Evolutionary conservation across 2,329 filamentous ascomycete species (phyloP), one percentile per base, ranked within the genome.

Genomic region (Cladophialophora yegresii): DNA sequence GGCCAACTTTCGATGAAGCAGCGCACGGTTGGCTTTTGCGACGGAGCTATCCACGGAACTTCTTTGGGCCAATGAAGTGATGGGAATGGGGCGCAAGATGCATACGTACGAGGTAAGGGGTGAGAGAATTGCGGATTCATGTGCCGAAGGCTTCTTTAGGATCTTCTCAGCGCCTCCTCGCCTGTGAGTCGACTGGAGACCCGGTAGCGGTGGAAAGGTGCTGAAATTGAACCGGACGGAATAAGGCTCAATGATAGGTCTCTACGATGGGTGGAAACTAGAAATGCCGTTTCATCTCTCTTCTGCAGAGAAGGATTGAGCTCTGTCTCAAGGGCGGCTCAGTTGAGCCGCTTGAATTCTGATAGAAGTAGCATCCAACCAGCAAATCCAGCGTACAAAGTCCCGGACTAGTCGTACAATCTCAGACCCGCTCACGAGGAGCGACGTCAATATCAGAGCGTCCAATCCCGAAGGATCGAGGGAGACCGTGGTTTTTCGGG

Each of bases 211-310:
- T 22, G 9, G 47, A 4, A 22, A 50, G 47, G 47, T 16, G 47
- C 47, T 16, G 23, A 22, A 50, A 26, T 26, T 12, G 20, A 28
- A 1, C 22, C 12, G 22, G 22, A 16, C n/a, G 12, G 47, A 22
- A 26, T 49, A n/a, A 43, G 26, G 3, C 36, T 43, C 8, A 7
- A 43, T 43, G 20, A 53, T 23, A 22, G 57, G 23, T 59, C 59
- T 60, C 63, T 65, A 65, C 63, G 43, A 32, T 7, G 26, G 26
- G 50, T 28, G 59, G 33, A 56, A 33, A 54, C 0, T 32, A 43
- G 20, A 10, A 50, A 12, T 61, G 10, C 22, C 51, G 62, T 58
- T 62, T 33, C 28, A 51, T 62, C 28, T 16, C 28, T 16, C 54
- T 54, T 43, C 23, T 28, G 30, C 8, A 32, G 56, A n/a, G 49